Evolutionary conservation across 2,329 filamentous ascomycete genomes (phyloP).

Genomic region (Aspergillus fumigatus): DNA sequence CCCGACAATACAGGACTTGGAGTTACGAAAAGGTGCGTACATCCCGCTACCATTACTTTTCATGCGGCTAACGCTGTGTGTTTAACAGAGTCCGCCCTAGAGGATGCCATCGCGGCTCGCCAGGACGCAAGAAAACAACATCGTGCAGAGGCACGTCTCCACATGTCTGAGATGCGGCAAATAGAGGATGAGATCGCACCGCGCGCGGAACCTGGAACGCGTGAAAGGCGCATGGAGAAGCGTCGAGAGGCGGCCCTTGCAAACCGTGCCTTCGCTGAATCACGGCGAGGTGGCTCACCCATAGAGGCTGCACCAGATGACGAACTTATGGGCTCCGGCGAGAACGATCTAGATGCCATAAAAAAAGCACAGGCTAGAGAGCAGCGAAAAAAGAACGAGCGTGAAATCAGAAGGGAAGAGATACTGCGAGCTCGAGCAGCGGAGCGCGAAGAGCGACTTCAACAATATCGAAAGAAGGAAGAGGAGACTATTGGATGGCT

Average conservation of each 20-base stretch:
- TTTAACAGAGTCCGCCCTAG: slow-evolving; percentile 24
- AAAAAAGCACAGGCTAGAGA: slow-evolving; percentile 62
- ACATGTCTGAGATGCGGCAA: slow-evolving; percentile 30
- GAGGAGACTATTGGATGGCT: slow-evolving; percentile 79
- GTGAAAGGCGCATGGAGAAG: slow-evolving; percentile 84
- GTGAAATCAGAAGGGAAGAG: slow-evolving; percentile 79
- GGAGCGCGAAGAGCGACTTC: slow-evolving; percentile 73
- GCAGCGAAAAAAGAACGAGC: slow-evolving; percentile 73
- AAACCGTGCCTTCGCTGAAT: slow-evolving; percentile 65
- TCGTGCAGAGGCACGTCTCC: slow-evolving; percentile 50
- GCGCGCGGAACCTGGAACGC: slow-evolving; percentile 75
- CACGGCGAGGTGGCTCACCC: slow-evolving; percentile 56
- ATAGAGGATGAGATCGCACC: slow-evolving; percentile 69
- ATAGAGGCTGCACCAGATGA: slow-evolving; percentile 63
- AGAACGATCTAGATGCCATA: slow-evolving; percentile 57
- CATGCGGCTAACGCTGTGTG: not conserved
- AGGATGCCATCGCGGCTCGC: slow-evolving; percentile 26
- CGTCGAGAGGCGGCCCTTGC: slow-evolving; percentile 66
- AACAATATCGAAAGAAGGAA: slow-evolving; percentile 69
- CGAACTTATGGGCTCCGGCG: slow-evolving; percentile 66
- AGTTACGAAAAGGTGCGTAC: slow-evolving; percentile 46
- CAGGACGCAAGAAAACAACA: slow-evolving; percentile 29
- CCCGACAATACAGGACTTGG: slow-evolving; percentile 70
- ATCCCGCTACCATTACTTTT: not conserved
- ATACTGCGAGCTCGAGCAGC: slow-evolving; percentile 67